Evolutionary conservation across 2,329 filamentous ascomycete species (phyloP), one percentile per base, ranked within the genome.

Genomic region (Penicillium sp.): DNA sequence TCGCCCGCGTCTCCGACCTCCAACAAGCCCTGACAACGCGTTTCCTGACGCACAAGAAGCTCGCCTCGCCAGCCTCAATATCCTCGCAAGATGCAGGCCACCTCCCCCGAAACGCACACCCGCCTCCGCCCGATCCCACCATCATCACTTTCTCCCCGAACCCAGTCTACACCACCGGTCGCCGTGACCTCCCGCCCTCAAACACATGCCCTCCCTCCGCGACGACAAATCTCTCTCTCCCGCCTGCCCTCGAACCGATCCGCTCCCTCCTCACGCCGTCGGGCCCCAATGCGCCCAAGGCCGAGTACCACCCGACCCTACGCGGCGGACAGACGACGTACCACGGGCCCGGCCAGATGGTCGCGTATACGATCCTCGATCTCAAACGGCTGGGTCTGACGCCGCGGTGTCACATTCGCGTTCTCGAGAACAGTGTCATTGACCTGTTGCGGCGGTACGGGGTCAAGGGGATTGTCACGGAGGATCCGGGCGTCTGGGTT

Each of bases 271-370:
- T 64, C 17, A 59, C 55, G n/a, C 33, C 51, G 3, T 36, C 45
- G 0, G 41, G 45, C 4, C 18, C 41, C 31, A 49, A 59, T 20
- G 43, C 62, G 20, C 69, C 69, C 23, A 53, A 62, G 17, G 85
- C 84, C 3, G 71, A 78, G n/a, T 80, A 93, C 54, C 67, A 79
- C 29, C 76, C 82, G 55, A 84, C 87, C 10, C 77, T 81, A n/a
- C 82, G 93, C 39, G 93, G 93, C 46, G 93, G 93, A 0, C 81
- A 94, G 51, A 90, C 87, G 0, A 97, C 93, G 2, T 97, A 95
- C 70, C 93, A 98, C 63, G 93, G 91, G 0, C 93, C 91, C 0
- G 91, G 91, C 0, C 93, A 98, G 64, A 70, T 94, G 33, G 86
- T 96, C 23, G 80, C 90, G n/a, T 98, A 94, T 73, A 88, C 91